Conservation (phyloP, 106 monocot genomes). For the Iris macrosiphon region DNA sequence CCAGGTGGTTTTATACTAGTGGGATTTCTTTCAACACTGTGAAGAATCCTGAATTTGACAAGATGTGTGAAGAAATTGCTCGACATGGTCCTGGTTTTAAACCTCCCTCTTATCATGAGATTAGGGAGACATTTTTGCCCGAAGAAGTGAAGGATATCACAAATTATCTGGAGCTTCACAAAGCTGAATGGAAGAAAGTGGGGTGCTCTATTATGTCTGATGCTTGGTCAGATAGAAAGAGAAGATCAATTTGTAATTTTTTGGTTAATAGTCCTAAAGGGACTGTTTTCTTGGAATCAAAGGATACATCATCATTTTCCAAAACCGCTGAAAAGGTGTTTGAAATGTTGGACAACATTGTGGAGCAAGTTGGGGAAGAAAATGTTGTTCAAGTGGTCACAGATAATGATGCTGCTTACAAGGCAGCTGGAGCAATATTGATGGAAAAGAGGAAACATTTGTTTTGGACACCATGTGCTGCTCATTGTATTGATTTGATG, state of each 20-base stretch:
- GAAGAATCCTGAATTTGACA: too few species aligned
- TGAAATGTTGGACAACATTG: neutral
- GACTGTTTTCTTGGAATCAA: neutral
- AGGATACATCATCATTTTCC: neutral
- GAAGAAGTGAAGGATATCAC: too few species aligned
- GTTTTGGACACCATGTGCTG: slow-evolving; percentile 8
- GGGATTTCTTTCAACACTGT: too few species aligned
- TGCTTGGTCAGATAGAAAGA: neutral
- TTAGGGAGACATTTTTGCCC: too few species aligned
- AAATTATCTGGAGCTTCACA: too few species aligned
- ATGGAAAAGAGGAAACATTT: neutral
- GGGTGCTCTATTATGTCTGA: slow-evolving; percentile 6
- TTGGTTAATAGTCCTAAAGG: neutral
- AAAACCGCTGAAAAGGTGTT: neutral
- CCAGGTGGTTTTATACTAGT: too few species aligned
- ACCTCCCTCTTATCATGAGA: too few species aligned
- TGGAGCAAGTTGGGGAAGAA: slow-evolving; percentile 2
- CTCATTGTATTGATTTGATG: slow-evolving; percentile 6
- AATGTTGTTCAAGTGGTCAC: neutral
- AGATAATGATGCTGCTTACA: neutral
- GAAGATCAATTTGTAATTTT: neutral
- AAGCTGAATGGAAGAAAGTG: neutral
- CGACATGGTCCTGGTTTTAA: too few species aligned
- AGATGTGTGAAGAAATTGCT: too few species aligned
- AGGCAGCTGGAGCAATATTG: neutral